Evolutionary conservation across 495 filamentous ascomycete genomes (phyloP).

Genomic region (Penicillium atrosanguineum): DNA sequence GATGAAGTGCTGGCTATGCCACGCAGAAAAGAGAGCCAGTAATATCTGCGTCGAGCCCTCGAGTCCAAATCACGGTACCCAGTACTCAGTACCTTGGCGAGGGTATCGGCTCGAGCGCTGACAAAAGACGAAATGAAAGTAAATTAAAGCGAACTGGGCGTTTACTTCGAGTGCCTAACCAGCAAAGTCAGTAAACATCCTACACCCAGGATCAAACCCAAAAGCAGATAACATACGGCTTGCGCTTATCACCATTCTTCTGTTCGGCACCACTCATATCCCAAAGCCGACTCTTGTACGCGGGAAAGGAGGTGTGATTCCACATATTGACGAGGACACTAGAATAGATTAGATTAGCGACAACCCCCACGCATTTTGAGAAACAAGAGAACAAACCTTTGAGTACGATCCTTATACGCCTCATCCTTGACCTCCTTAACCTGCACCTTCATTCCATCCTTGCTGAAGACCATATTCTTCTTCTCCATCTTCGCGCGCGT

Average conservation of each 20-base stretch:
- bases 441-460: slow-evolving; percentile 79
- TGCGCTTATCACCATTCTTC: slow-evolving; percentile 31
- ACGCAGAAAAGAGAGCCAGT: not conserved
- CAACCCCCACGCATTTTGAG: not conserved
- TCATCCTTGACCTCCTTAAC: slow-evolving; percentile 74
- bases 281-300: slow-evolving; percentile 59
- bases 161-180: slow-evolving; percentile 7
- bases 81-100: not conserved
- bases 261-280: slow-evolving; percentile 35
- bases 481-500: slow-evolving; percentile 75
- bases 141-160: not conserved
- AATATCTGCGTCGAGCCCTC: not conserved
- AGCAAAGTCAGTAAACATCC: not conserved
- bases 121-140: not conserved
- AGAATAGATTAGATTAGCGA: slow-evolving; percentile 2
- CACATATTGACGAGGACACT: slow-evolving; percentile 73
- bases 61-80: too few species aligned
- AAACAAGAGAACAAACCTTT: slow-evolving; percentile 51
- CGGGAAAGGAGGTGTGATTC: slow-evolving; percentile 63
- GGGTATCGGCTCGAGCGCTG: not conserved
- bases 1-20: too few species aligned
- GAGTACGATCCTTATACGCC: slow-evolving; percentile 77
- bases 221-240: slow-evolving; percentile 26
- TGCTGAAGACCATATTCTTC: slow-evolving; percentile 76
- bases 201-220: not conserved